Conservation (phyloP, 805 yeast genomes). For the Lipomyces orientalis region DNA sequence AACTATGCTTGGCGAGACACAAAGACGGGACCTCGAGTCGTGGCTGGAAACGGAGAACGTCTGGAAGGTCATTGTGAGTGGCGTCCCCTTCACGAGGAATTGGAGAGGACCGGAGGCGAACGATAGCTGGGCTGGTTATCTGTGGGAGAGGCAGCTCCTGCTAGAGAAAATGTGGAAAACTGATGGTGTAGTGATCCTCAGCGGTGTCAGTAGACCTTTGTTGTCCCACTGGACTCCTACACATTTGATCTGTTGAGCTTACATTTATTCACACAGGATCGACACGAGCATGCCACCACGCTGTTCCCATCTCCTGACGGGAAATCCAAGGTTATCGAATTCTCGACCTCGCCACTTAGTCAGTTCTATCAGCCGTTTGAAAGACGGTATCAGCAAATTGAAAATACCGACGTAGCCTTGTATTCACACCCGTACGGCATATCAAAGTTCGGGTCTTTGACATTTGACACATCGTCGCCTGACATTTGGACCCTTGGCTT, state of each 20-base stretch:
- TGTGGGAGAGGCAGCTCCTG: not conserved
- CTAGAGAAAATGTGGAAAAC: not conserved
- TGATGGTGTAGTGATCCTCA: not conserved
- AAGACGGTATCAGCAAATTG: not conserved
- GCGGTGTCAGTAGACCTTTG: not conserved
- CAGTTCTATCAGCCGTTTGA: constrained; percentile 1
- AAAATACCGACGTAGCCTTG: not conserved
- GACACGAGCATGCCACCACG: not conserved
- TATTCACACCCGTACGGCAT: not conserved
- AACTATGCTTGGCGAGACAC: not conserved
- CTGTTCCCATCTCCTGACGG: not conserved
- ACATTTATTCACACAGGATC: not conserved
- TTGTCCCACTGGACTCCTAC: not conserved
- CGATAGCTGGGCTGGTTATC: not conserved
- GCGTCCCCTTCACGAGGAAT: not conserved
- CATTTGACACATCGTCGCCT: not conserved
- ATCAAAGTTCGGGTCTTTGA: not conserved
- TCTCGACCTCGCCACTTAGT: not conserved
- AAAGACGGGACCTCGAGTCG: not conserved
- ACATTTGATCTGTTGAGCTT: not conserved
- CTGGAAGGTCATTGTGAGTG: not conserved
- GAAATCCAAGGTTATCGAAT: not conserved
- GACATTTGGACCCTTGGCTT: not conserved
- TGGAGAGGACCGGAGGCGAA: not conserved
- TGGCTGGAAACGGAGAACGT: not conserved